phyloP scores from a whole-genome alignment of 768 basidiomycete species.

The Lentinus tigrinus region DNA sequence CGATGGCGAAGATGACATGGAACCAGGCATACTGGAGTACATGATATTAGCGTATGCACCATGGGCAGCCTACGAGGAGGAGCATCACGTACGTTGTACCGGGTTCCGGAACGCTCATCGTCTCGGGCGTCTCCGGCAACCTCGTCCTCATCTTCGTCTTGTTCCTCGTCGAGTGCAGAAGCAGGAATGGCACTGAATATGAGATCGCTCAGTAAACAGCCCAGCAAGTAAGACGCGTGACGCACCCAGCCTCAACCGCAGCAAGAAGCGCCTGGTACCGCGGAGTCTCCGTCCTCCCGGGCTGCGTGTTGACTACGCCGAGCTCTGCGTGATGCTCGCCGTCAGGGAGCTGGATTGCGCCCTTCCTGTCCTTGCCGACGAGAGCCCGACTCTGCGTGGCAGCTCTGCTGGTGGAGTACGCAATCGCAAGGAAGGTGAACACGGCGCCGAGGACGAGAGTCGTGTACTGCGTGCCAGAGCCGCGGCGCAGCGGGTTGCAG shows the following conservation, averaged over 20 bases:
- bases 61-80: neutral
- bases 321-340: conserved; percentile 63
- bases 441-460: conserved; percentile 87
- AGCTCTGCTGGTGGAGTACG: conserved; percentile 94
- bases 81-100: conserved; percentile 80
- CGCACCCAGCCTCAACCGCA: conserved; percentile 93
- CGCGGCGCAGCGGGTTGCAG: conserved; percentile 87
- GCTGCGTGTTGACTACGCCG: conserved; percentile 79
- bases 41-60: neutral
- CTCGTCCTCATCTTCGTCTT: conserved; percentile 74
- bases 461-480: conserved; percentile 72
- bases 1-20: conserved; percentile 95
- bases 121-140: conserved; percentile 75
- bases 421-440: conserved; percentile 97
- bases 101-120: conserved; percentile 90
- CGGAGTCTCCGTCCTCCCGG: conserved; percentile 79
- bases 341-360: conserved; percentile 59
- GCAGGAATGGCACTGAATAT: conserved; percentile 79
- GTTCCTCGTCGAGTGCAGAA: conserved; percentile 82
- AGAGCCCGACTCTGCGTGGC: conserved; percentile 94
- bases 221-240: neutral
- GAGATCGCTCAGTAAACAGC: neutral
- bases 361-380: conserved; percentile 68
- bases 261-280: conserved; percentile 92
- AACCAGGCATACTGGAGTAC: conserved; percentile 91